Evolutionary conservation across 2,329 filamentous ascomycete species (phyloP).

Genomic region (Knoxdaviesia capensis): DNA sequence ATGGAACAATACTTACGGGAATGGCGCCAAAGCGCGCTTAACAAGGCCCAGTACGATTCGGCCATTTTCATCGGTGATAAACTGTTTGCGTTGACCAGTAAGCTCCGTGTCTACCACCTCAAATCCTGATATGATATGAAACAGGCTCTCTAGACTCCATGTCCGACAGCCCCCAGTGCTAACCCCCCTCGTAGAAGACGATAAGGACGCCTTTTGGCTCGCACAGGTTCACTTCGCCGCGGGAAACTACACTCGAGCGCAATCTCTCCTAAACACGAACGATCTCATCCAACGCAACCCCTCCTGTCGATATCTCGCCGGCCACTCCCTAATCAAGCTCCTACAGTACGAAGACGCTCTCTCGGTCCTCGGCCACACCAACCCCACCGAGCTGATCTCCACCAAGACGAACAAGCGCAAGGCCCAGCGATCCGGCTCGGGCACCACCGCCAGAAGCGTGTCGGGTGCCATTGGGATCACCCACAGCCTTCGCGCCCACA

Average conservation of each 20-base stretch:
- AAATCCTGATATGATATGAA: not conserved
- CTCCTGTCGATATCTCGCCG: constrained; percentile 80
- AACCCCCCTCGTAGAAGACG: constrained; percentile 42
- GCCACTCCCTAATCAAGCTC: constrained; percentile 88
- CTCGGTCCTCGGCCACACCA: constrained; percentile 70
- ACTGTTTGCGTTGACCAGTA: constrained; percentile 81
- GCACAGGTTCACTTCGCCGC: constrained; percentile 96
- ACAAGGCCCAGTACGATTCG: constrained; percentile 90
- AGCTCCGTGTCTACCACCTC: constrained; percentile 11
- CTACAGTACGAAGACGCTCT: constrained; percentile 79
- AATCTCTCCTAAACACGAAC: constrained; percentile 66
- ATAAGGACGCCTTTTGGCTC: constrained; percentile 89
- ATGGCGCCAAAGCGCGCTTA: constrained; percentile 88
- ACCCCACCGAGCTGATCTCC: constrained; percentile 71
- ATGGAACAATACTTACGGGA: constrained; percentile 91
- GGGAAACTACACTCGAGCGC: constrained; percentile 82
- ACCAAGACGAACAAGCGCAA: constrained; percentile 46
- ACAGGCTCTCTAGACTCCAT: not conserved
- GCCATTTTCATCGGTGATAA: constrained; percentile 97
- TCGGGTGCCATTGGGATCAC: no score
- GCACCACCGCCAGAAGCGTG: constrained; percentile 25
- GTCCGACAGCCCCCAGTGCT: constrained; percentile 3
- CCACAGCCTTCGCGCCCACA: constrained; percentile 21
- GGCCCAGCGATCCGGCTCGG: constrained; percentile 13
- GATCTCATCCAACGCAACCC: constrained; percentile 66